Base-by-base conservation (phyloP, 768 basidiomycete species). In the Coprinopsis strossmayeri region DNA sequence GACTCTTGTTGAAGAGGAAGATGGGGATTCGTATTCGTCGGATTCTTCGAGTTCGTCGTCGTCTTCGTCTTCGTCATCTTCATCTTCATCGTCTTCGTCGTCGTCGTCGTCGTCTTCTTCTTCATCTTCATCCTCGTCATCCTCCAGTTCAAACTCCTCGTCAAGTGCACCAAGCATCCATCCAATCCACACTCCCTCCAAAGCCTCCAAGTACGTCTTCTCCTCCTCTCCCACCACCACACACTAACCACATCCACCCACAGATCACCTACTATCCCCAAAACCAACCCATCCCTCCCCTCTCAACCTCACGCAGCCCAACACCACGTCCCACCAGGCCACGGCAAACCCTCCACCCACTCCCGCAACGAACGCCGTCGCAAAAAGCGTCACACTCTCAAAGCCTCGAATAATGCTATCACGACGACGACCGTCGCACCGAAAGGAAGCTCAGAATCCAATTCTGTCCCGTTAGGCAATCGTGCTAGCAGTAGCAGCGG, bases 301-400 rank as follows among this genome's bases (percentile, higher is more conserved):
- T n/a, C n/a, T n/a, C n/a, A n/a, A n/a, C 46, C n/a, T 50, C 51
- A 32, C 50, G 48, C 51, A 51, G 40, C 42, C 53, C 46, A 40
- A 32, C 41, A 27, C n/a, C n/a, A 37, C 39, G 32, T 82, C 7
- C 80, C 82, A 1, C 82, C 82, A 0, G 82, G 83, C 2, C 61
- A 67, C 20, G 83, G 83, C 12, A 84, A 80, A 60, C 60, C 74
- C 0, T 61, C 74, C 1, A 85, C 83, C 1, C 77, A 73, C 13
- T 64, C 66, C 20, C 73, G 82, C 3, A 84, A 85, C 57, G 57
- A 71, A n/a, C 76, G 82, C 27, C 69, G 82, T 27, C 71, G 75
- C 34, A 61, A 70, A 12, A 77, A 73, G 65, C 67, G 71, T 34
- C 54, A 59, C 40, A 51, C 52, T 28, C 52, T 59, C 32, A 46